Base-by-base conservation (phyloP, 1,139 yeast genomes). In the Yamadazyma friedrichii region DNA sequence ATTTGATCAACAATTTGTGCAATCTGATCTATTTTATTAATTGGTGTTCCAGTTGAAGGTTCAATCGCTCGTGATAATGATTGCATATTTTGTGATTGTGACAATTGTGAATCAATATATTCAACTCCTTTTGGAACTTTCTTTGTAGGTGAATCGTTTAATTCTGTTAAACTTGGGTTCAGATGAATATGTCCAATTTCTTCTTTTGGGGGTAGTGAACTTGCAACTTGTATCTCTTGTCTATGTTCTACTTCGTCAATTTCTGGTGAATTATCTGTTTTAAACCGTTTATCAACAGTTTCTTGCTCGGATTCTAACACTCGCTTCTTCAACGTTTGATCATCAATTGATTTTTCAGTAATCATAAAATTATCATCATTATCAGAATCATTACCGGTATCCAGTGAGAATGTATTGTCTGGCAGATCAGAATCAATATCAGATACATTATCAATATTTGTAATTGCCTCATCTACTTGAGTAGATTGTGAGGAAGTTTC, bases 341-440 rank as follows among this genome's bases (percentile, higher is more conserved):
- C n/a, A 9, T n/a, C 33, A 12, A 4, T 33, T 11, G 33, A 11
- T 20, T 17, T 39, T 41, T 35, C 33, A 29, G 27, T 11, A 20
- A 15, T 26, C 5, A 44, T 41, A 37, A 35, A 42, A 33, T 47
- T 47, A 25, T 43, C 48, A 9, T 41, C 36, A 13, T 27, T 32
- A 9, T 39, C 47, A 1, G 42, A 30, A n/a, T 42, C 46, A 22
- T 41, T 31, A 3, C 47, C 47, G 5, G 46, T 38, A n/a, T 47
- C 52, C 45, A 40, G 49, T 8, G 49, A 47, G 28, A 49, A 46
- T 4, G 49, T 44, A 24, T 41, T 38, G 16, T 45, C 50, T 4
- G 45, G 45, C 4, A 11, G 31, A 26, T 45, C 50, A 4, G 45
- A 40, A 20, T 42, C 41, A 4, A 36, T 38, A 9, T 46, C 48